These are phyloP conservation scores for Hansfordia pulvinata DNA, from an alignment of 2,329 filamentous ascomycete species.

Conservation along the genomic window DNA sequence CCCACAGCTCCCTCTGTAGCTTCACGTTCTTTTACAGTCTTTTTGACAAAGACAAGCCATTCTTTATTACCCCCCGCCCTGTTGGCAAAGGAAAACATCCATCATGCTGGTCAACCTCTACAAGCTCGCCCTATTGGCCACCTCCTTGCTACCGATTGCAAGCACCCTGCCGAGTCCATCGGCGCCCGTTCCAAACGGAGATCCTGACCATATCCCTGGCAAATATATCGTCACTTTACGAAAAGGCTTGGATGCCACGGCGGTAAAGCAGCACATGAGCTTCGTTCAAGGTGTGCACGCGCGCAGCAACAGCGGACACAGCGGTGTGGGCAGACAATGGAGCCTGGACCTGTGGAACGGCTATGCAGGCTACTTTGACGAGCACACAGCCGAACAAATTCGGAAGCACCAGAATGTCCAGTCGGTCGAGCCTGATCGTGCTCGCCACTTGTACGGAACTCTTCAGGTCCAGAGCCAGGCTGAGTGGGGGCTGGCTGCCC, in stretches of 20 bases:
- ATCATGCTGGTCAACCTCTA: conserved; percentile 2
- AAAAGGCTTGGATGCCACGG: neutral
- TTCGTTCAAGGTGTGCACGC: conserved; percentile 3
- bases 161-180: conserved; percentile 1
- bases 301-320: conserved; percentile 1
- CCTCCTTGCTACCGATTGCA: conserved; percentile 1
- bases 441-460: conserved; percentile 5
- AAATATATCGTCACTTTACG: conserved; percentile 4
- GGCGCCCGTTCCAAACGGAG: neutral
- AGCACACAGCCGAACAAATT: conserved; percentile 3
- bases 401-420: conserved; percentile 1
- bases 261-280: conserved; percentile 1
- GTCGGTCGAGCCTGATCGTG: conserved; percentile 19
- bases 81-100: no score
- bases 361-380: conserved; percentile 3
- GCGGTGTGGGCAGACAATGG: conserved; percentile 3
- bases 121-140: conserved; percentile 2
- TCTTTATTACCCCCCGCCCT: neutral
- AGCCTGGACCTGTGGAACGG: conserved; percentile 1
- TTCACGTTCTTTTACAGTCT: neutral
- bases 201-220: conserved; percentile 2
- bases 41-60: neutral
- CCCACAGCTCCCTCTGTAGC: neutral
- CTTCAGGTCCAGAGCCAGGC: conserved; percentile 9
- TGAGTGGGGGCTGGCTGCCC: conserved; percentile 16